Percentiles rank a stretch among this genome's conserved stretches.
phyloP scores from a whole-genome alignment of 176 grass and related monocot species.

The Thalia dealbata region DNA sequence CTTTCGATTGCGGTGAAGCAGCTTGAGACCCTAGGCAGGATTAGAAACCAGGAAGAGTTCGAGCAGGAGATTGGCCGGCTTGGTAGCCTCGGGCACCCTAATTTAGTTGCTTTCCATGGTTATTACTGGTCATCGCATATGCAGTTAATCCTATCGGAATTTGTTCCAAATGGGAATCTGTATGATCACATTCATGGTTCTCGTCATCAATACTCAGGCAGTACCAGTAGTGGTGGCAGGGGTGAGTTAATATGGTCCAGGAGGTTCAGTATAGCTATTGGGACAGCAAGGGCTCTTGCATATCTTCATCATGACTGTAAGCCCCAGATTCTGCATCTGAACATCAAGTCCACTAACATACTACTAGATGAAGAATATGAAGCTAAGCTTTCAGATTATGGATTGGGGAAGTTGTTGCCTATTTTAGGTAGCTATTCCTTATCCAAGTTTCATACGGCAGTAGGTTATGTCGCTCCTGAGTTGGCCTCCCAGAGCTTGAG shows the following conservation, averaged over 20 bases:
- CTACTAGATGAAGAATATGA: constrained; percentile 70
- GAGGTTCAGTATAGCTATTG: constrained; percentile 74
- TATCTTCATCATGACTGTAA: constrained; percentile 93
- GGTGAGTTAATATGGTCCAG: constrained; percentile 58
- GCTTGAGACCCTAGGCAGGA: constrained; percentile 68
- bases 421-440: constrained; percentile 71
- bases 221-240: constrained; percentile 33
- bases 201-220: constrained; percentile 13
- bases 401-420: constrained; percentile 70
- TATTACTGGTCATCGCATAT: constrained; percentile 95
- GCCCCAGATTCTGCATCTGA: constrained; percentile 87
- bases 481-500: constrained; percentile 62
- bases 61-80: constrained; percentile 90
- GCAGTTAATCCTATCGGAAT: constrained; percentile 80
- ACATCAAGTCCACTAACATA: constrained; percentile 96
- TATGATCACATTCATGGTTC: constrained; percentile 71
- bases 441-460: constrained; percentile 61
- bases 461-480: constrained; percentile 84
- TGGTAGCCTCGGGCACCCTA: constrained; percentile 50
- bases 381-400: constrained; percentile 89
- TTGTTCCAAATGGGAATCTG: constrained; percentile 55
- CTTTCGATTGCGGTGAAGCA: constrained; percentile 89
- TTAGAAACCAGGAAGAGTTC: constrained; percentile 76
- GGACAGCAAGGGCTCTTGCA: constrained; percentile 56
- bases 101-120: constrained; percentile 75